phyloP scores from a whole-genome alignment of 1,284 basidiomycete species.

The Neolentinus lepideus region DNA sequence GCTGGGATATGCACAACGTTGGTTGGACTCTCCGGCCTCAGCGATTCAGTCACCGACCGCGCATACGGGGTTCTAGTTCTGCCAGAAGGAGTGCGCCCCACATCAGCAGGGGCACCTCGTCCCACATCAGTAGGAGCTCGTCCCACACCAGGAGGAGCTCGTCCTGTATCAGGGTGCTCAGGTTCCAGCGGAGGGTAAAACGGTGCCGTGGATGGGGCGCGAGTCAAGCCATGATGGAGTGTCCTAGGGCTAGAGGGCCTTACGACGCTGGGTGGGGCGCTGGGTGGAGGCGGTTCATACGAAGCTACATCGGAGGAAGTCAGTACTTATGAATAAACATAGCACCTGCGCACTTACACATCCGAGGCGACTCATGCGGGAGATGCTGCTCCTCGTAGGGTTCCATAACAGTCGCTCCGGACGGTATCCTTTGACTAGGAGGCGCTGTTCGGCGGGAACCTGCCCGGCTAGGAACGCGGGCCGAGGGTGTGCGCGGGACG shows the following conservation, averaged over 20 bases:
- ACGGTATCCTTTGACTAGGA: background rate
- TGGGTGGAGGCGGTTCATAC: slow-evolving; percentile 1
- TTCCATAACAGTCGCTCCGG: background rate
- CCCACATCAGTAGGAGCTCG: background rate
- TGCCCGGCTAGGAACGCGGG: background rate
- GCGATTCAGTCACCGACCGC: background rate
- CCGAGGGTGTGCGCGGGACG: background rate
- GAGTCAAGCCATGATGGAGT: background rate
- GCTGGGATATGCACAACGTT: slow-evolving; percentile 4
- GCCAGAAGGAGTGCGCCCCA: background rate
- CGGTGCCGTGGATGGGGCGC: background rate
- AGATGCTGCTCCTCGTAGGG: background rate
- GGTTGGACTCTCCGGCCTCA: background rate
- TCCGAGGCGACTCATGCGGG: background rate
- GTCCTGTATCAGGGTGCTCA: background rate
- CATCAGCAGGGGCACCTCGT: background rate
- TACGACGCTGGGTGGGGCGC: background rate
- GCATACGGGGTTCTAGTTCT: background rate
- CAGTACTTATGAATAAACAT: background rate
- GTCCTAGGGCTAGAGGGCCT: background rate
- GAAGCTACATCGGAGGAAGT: background rate
- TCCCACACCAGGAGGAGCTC: background rate
- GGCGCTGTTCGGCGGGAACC: background rate
- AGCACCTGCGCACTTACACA: background rate
- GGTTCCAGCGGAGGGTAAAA: background rate